Percentiles rank a stretch among this genome's conserved stretches.
Evolutionary conservation across 2,329 filamentous ascomycete species (phyloP).

Genomic region (Xylaria sp.): DNA sequence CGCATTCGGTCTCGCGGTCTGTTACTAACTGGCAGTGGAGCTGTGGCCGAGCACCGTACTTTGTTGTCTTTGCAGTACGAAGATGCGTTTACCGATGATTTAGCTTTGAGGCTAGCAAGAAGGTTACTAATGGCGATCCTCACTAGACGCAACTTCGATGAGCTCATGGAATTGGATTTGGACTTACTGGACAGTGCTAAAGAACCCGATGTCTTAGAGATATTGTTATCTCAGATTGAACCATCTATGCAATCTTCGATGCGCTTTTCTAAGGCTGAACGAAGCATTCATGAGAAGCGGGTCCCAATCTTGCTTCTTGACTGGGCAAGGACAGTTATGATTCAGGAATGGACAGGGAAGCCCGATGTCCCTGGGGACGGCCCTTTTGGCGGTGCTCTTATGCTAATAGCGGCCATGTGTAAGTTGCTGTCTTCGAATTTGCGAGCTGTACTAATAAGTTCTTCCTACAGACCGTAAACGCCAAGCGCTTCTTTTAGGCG

Average conservation of each 20-base stretch:
- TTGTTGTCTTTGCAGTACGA: constrained; percentile 69
- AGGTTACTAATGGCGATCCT: constrained; percentile 68
- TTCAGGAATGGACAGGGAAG: constrained; percentile 83
- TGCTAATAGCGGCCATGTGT: constrained; percentile 78
- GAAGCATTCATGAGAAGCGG: constrained; percentile 66
- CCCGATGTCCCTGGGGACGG: constrained; percentile 75
- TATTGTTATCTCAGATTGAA: constrained; percentile 64
- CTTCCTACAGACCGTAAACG: constrained; percentile 65
- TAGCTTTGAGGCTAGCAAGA: constrained; percentile 67
- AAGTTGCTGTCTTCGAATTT: constrained; percentile 51
- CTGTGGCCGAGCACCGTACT: constrained; percentile 58
- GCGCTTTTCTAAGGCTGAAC: constrained; percentile 61
- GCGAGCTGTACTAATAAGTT: constrained; percentile 37
- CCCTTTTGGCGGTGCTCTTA: constrained; percentile 79
- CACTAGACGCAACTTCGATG: constrained; percentile 62
- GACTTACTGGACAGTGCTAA: constrained; percentile 47
- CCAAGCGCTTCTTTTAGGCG: constrained; percentile 70
- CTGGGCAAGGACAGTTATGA: constrained; percentile 78
- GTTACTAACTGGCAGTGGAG: constrained; percentile 58
- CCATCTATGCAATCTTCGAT: constrained; percentile 59
- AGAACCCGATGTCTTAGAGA: constrained; percentile 58
- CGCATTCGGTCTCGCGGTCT: constrained; percentile 66
- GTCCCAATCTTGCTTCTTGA: constrained; percentile 70
- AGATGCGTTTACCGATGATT: constrained; percentile 70
- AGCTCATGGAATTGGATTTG: constrained; percentile 53